phyloP scores from a whole-genome alignment of 495 filamentous ascomycete species.

The Penicillium taxi region DNA sequence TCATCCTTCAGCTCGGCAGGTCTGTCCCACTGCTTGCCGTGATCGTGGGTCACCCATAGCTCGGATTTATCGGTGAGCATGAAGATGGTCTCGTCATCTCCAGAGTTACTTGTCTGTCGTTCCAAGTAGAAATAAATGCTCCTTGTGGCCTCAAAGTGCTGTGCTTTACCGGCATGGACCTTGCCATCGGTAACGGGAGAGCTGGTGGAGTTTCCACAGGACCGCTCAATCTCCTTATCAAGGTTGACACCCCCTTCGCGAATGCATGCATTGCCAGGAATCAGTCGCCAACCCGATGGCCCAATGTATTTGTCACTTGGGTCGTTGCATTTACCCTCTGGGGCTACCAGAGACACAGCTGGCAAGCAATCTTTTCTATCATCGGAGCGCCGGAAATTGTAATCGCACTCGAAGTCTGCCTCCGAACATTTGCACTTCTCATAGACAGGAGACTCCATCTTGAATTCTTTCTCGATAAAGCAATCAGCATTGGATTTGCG shows the following conservation, averaged over 20 bases:
- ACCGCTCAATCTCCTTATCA: constrained; percentile 37
- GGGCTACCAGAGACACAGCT: constrained; percentile 40
- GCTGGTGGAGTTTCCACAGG: constrained; percentile 42
- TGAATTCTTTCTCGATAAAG: constrained; percentile 79
- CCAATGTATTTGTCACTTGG: constrained; percentile 65
- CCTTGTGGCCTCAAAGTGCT: constrained; percentile 47
- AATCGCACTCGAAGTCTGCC: constrained; percentile 90
- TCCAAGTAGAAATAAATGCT: constrained; percentile 78
- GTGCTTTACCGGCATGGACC: constrained; percentile 44
- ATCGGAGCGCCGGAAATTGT: constrained; percentile 65
- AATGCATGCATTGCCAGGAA: constrained; percentile 83
- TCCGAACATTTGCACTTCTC: constrained; percentile 71
- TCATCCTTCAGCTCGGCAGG: constrained; percentile 46
- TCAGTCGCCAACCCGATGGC: constrained; percentile 82
- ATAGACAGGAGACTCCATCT: constrained; percentile 56
- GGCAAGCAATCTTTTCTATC: constrained; percentile 58
- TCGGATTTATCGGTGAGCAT: constrained; percentile 58
- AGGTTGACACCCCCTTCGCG: constrained; percentile 41
- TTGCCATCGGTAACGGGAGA: constrained; percentile 51
- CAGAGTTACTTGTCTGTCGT: constrained; percentile 54
- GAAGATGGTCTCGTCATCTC: constrained; percentile 75
- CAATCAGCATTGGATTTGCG: constrained; percentile 81
- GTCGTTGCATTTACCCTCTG: constrained; percentile 58
- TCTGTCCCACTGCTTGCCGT: constrained; percentile 76
- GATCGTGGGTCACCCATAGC: constrained; percentile 67